A percentile compares a stretch with the other conserved stretches of the same genome.
Conservation (phyloP, 2,329 filamentous ascomycete genomes). For the Lasiodiplodia citricola region DNA sequence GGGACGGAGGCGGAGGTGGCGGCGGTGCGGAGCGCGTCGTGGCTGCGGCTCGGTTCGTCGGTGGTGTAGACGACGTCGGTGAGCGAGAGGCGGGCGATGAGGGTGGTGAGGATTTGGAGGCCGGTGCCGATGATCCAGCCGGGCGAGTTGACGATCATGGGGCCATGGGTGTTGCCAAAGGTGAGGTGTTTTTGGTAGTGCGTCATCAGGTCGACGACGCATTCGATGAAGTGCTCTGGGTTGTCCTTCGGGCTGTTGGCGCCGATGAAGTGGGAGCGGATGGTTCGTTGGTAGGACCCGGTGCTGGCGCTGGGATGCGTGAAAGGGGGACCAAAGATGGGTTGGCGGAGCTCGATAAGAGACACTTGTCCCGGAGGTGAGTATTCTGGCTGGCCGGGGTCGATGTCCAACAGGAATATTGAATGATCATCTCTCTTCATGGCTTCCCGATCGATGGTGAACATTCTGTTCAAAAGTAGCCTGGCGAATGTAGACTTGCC, state of each 20-base stretch:
- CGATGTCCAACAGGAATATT: slow-evolving; percentile 72
- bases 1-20: slow-evolving; percentile 33
- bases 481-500: slow-evolving; percentile 78
- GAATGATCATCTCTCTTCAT: slow-evolving; percentile 35
- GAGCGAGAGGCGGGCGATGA: slow-evolving; percentile 61
- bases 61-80: slow-evolving; percentile 67
- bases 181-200: slow-evolving; percentile 58
- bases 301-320: slow-evolving; percentile 56
- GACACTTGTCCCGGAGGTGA: slow-evolving; percentile 72
- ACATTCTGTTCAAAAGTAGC: slow-evolving; percentile 68
- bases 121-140: slow-evolving; percentile 77
- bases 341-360: slow-evolving; percentile 63
- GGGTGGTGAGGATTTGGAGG: slow-evolving; percentile 65
- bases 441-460: slow-evolving; percentile 53
- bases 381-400: slow-evolving; percentile 79
- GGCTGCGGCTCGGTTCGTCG: slow-evolving; percentile 63
- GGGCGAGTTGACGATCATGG: slow-evolving; percentile 75
- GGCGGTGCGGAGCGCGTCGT: slow-evolving; percentile 57
- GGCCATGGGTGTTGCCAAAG: slow-evolving; percentile 45
- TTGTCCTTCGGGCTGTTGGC: slow-evolving; percentile 69
- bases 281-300: slow-evolving; percentile 38
- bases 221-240: slow-evolving; percentile 69
- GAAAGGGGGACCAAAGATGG: slow-evolving; percentile 71
- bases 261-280: slow-evolving; percentile 69
- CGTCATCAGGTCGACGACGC: slow-evolving; percentile 66